Conservation (phyloP, 225 moss, liverwort and hornwort genomes). For the Anthoceros angustus region DNA sequence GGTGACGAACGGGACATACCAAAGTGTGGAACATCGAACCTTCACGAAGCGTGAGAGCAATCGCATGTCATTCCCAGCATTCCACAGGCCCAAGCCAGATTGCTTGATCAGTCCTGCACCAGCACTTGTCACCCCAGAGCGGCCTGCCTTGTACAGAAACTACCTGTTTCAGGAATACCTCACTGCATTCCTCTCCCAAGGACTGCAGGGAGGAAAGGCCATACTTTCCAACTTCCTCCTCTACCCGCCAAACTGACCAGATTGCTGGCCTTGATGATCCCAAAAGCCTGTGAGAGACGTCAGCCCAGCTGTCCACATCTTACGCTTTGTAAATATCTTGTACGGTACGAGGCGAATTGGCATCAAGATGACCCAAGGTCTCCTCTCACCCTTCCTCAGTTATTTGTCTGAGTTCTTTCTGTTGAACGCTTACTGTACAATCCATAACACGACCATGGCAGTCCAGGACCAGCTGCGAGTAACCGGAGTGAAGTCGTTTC, state of each 20-base stretch:
- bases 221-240: background rate
- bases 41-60: slow-evolving; percentile 19
- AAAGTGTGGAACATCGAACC: slow-evolving; percentile 51
- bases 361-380: too few species aligned
- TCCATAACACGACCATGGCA: too few species aligned
- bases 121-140: slow-evolving; percentile 15
- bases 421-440: too few species aligned
- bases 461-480: too few species aligned
- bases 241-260: background rate
- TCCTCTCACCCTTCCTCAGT: too few species aligned
- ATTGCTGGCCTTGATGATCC: background rate
- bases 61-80: slow-evolving; percentile 32
- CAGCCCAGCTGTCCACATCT: too few species aligned
- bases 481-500: too few species aligned
- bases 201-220: background rate
- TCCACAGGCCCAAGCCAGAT: slow-evolving; percentile 23
- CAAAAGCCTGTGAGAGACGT: too few species aligned
- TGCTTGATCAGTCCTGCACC: slow-evolving; percentile 28
- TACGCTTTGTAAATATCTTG: too few species aligned
- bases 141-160: background rate
- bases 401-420: too few species aligned
- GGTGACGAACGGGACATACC: slow-evolving; percentile 40
- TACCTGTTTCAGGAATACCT: background rate
- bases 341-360: too few species aligned
- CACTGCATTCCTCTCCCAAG: background rate